Evolutionary conservation across 306 rosid genomes (phyloP).

Genomic region (Quercus parvula): DNA sequence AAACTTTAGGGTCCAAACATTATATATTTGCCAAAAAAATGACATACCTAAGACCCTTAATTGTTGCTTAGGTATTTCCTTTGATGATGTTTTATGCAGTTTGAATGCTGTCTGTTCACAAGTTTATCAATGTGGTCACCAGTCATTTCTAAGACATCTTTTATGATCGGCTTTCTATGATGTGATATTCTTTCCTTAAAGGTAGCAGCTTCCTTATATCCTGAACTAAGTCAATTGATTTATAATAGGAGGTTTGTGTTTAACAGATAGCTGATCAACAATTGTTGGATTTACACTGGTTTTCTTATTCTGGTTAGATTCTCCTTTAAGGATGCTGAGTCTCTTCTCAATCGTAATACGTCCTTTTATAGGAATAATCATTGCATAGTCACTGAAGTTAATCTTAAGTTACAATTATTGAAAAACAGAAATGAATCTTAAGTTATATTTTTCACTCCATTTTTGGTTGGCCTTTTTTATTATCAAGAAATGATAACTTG

Average conservation of each 20-base stretch:
- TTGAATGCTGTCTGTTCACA: neutral
- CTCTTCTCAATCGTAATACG: neutral
- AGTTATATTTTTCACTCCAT: neutral
- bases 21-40: too few species aligned
- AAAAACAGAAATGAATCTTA: too few species aligned
- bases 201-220: neutral
- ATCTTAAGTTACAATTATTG: too few species aligned
- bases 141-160: neutral
- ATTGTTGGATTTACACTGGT: neutral
- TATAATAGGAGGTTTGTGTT: neutral
- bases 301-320: neutral
- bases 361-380: too few species aligned
- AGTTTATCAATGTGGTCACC: neutral
- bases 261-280: neutral
- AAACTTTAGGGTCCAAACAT: too few species aligned
- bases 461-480: neutral
- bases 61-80: neutral
- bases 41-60: neutral
- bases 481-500: neutral
- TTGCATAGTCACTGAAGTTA: too few species aligned
- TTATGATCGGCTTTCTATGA: neutral
- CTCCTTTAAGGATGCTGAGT: neutral
- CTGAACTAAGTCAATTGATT: neutral
- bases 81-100: neutral
- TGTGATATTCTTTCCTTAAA: neutral